Evolutionary conservation across 306 rosid genomes (phyloP).

Genomic region (Potentilla sterilis): DNA sequence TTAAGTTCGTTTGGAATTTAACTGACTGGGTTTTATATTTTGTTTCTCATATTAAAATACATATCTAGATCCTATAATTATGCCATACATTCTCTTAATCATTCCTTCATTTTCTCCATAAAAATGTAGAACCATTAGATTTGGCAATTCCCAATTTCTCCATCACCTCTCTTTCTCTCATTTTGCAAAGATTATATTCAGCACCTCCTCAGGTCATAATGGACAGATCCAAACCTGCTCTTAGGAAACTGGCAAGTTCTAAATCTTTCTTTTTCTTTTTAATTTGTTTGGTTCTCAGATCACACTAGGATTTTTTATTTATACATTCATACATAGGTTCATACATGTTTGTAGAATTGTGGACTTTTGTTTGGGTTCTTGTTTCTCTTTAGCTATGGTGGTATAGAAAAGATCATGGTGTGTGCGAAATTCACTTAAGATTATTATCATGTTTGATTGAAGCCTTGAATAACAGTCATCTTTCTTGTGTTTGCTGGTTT

Average conservation of each 20-base stretch:
- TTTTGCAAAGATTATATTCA: background rate
- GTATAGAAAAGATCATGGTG: background rate
- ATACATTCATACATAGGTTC: background rate
- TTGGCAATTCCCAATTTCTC: background rate
- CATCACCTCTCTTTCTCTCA: background rate
- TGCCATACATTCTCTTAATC: background rate
- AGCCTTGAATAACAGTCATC: background rate
- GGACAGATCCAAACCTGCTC: background rate
- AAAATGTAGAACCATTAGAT: background rate
- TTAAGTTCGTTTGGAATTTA: background rate
- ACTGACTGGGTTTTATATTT: background rate
- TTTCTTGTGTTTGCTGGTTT: background rate
- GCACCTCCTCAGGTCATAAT: background rate
- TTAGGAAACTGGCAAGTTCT: background rate
- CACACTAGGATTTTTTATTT: background rate
- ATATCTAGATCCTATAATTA: background rate
- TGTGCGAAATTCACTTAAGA: background rate
- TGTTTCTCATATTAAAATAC: background rate
- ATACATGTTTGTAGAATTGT: background rate
- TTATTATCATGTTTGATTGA: background rate
- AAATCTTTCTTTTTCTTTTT: background rate
- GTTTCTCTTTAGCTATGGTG: background rate
- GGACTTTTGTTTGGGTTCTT: background rate
- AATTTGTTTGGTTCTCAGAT: background rate
- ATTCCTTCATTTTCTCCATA: conserved; percentile 1